Evolutionary conservation across 2,329 filamentous ascomycete species (phyloP), one percentile per base, ranked within the genome.

Genomic region (Colletotrichum sp.): DNA sequence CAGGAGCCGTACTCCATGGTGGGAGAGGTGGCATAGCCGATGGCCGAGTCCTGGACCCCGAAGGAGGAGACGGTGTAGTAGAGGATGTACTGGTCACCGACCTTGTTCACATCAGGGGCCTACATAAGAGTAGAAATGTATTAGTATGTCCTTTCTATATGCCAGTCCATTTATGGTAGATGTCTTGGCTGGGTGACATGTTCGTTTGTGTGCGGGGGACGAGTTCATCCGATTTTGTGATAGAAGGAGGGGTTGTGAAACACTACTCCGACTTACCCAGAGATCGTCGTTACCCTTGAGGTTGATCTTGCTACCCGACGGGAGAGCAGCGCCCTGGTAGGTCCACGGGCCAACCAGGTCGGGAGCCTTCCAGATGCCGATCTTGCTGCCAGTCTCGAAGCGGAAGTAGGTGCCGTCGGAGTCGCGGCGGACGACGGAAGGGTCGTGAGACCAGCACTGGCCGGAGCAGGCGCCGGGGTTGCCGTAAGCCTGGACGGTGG

Each of bases 1-100:
- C 92, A 94, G 18, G 85, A 86, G 48, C 90, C 91, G 15, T 86
- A 84, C 32, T 90, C 88, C 81, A 90, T 82, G 2, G 85, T 88
- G 0, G 83, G 78, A 2, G 85, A 87, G 5, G 84, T 87, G 5
- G 87, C 88, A 13, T 87, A 83, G 21, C 93, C 93, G 77, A 94
- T 93, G 39, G 90, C 90, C 0, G 90, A 92, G 81, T 87, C 83
- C 77, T 93, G 91, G 0, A 86, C 88, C 1, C 92, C 92, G 77
- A 93, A 93, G 1, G 88, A 85, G 43, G 89, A 92, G n/a, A 93
- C 91, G 2, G 90, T 86, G 83, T 94, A 93, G 87, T 93, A 94
- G n/a, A 94, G 88, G 79, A 93, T 89, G 84, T 93, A 94, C 1
- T 86, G 85, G 70, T 84, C 85, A 77, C 89, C 89, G n/a, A 94